phyloP scores from a whole-genome alignment of 805 yeast genomes.

The Saccharomyces kudriavzevii region DNA sequence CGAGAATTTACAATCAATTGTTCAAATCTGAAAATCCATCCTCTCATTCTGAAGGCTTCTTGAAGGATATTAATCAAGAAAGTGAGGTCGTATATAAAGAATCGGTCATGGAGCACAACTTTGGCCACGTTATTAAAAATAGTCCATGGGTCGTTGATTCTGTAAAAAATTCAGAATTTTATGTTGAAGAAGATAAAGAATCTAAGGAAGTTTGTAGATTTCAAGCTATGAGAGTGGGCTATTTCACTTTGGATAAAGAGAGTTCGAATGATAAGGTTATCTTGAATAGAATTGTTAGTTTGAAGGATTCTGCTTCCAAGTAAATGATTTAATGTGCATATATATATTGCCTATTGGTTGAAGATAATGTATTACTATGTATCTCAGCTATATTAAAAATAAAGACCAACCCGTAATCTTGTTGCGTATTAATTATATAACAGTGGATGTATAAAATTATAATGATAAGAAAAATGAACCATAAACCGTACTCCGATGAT shows the following conservation, averaged over 20 bases:
- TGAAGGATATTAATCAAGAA: slow-evolving; percentile 73
- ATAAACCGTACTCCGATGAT: neutral
- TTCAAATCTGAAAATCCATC: slow-evolving; percentile 89
- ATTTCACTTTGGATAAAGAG: slow-evolving; percentile 85
- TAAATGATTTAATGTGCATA: slow-evolving; percentile 9
- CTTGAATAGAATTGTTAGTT: slow-evolving; percentile 84
- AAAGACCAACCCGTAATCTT: neutral
- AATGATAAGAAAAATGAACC: slow-evolving; percentile 1
- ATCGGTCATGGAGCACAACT: slow-evolving; percentile 74
- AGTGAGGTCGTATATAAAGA: slow-evolving; percentile 59
- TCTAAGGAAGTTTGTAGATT: slow-evolving; percentile 81
- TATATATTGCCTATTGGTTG: neutral
- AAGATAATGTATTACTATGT: neutral
- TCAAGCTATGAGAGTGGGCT: slow-evolving; percentile 96
- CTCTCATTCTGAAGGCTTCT: slow-evolving; percentile 78
- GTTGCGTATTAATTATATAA: neutral
- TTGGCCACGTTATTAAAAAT: slow-evolving; percentile 53
- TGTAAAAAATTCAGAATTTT: slow-evolving; percentile 51
- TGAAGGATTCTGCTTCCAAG: slow-evolving; percentile 61
- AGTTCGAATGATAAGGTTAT: slow-evolving; percentile 53
- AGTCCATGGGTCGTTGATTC: slow-evolving; percentile 70
- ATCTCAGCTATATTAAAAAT: neutral
- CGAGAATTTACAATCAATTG: slow-evolving; percentile 78
- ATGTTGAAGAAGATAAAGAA: slow-evolving; percentile 57
- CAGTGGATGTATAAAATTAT: neutral